Percentiles rank a stretch among this genome's conserved stretches.
Evolutionary conservation across 108 stramenopile genomes (phyloP).

Genomic region (Skeletonema grethae): DNA sequence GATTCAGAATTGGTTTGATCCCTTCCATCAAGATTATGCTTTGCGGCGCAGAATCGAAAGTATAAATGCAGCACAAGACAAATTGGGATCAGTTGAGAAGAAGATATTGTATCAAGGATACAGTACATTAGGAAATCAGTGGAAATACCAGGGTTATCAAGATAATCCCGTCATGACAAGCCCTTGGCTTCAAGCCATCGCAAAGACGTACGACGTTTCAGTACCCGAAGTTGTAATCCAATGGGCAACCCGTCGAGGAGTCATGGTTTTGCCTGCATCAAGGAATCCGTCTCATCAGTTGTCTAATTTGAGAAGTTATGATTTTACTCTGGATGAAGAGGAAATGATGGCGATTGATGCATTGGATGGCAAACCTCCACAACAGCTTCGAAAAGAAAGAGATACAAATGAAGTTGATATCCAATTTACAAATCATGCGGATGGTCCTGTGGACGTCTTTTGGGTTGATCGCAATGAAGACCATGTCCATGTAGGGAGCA

Average conservation of each 20-base stretch:
- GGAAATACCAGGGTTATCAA: slow-evolving; percentile 47
- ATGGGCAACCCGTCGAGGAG: slow-evolving; percentile 59
- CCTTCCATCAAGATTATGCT: slow-evolving; percentile 49
- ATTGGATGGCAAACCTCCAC: slow-evolving; percentile 52
- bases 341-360: slow-evolving; percentile 48
- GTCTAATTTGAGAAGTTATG: slow-evolving; percentile 43
- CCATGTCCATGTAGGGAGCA: slow-evolving; percentile 50
- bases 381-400: slow-evolving; percentile 3
- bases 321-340: slow-evolving; percentile 41
- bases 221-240: slow-evolving; percentile 57
- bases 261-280: slow-evolving; percentile 62
- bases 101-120: slow-evolving; percentile 62
- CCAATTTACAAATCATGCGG: slow-evolving; percentile 38
- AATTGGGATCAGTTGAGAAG: slow-evolving; percentile 12
- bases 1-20: slow-evolving; percentile 72
- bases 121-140: slow-evolving; percentile 57
- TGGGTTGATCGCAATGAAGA: slow-evolving; percentile 38
- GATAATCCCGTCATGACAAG: slow-evolving; percentile 56
- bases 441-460: slow-evolving; percentile 34
- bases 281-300: slow-evolving; percentile 43
- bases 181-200: slow-evolving; percentile 38
- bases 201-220: slow-evolving; percentile 39
- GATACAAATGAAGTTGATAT: slow-evolving; percentile 30
- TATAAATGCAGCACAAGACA: slow-evolving; percentile 25
- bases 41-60: slow-evolving; percentile 31